Evolutionary conservation across 2,329 filamentous ascomycete genomes (phyloP).

Genomic region (Plenodomus tracheiphilus): DNA sequence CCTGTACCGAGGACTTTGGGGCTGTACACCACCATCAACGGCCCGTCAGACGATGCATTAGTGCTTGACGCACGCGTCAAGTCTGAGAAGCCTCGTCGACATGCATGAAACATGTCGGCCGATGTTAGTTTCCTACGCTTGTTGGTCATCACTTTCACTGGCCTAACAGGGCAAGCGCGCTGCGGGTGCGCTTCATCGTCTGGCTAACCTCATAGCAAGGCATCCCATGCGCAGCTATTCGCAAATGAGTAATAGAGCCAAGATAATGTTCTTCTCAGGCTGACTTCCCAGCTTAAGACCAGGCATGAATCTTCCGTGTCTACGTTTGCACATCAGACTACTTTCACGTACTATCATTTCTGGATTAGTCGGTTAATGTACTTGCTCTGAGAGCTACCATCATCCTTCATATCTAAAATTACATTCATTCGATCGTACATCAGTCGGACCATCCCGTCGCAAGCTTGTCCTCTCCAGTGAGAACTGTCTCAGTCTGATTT

Average conservation of each 20-base stretch:
- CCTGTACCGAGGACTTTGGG: conserved; percentile 14
- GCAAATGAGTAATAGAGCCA: conserved; percentile 8
- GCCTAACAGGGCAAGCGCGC: conserved; percentile 13
- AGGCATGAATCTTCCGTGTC: conserved; percentile 2
- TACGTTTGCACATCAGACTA: conserved; percentile 2
- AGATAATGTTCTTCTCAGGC: conserved; percentile 6
- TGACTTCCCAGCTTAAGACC: conserved; percentile 11
- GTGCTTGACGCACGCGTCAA: conserved; percentile 19
- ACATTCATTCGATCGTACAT: background rate
- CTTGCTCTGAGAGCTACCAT: background rate
- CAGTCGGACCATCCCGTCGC: background rate
- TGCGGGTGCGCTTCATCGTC: background rate
- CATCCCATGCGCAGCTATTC: background rate
- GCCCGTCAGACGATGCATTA: conserved; percentile 20
- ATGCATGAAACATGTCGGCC: conserved; percentile 24
- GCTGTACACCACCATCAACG: conserved; percentile 21
- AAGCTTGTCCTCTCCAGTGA: background rate
- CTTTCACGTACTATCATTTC: background rate
- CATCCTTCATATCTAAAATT: background rate
- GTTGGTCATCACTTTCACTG: conserved; percentile 17
- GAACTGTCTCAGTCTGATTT: background rate
- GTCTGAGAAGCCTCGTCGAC: conserved; percentile 29
- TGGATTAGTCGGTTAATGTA: background rate
- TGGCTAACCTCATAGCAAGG: background rate
- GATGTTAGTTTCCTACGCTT: conserved; percentile 11